Evolutionary conservation across 2,329 filamentous ascomycete genomes (phyloP).

Genomic region (Fonsecaea monophora): DNA sequence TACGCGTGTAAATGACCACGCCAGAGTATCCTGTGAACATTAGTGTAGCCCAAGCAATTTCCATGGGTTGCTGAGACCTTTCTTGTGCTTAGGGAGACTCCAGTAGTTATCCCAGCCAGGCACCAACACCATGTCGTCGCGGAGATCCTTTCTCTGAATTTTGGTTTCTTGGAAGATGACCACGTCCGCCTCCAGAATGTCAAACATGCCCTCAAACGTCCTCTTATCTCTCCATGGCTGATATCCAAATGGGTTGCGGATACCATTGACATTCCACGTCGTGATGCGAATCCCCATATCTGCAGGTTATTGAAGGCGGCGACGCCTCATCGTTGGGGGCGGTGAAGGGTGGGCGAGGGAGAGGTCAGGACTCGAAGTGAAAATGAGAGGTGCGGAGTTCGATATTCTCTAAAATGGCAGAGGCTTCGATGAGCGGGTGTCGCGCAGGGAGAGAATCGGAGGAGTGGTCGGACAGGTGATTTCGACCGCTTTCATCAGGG

Average conservation of each 20-base stretch:
- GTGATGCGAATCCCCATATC: constrained; percentile 79
- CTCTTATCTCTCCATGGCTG: constrained; percentile 78
- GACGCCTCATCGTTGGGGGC: constrained; percentile 16
- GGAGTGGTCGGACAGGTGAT: background rate
- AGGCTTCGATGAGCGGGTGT: background rate
- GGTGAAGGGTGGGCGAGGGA: background rate
- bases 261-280: constrained; percentile 87
- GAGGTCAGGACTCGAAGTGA: background rate
- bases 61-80: constrained; percentile 65
- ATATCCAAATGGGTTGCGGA: constrained; percentile 83
- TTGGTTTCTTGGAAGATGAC: constrained; percentile 96
- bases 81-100: constrained; percentile 90
- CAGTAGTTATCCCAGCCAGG: constrained; percentile 97
- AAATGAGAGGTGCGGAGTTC: background rate
- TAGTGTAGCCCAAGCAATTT: background rate
- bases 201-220: constrained; percentile 88
- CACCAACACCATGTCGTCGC: constrained; percentile 94
- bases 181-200: constrained; percentile 88
- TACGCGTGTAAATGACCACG: constrained; percentile 94
- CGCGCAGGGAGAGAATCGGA: background rate
- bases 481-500: background rate
- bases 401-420: too few species aligned
- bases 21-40: constrained; percentile 81
- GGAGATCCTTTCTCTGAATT: constrained; percentile 89
- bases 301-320: constrained; percentile 7